These are phyloP conservation scores for Colletotrichum liriopes DNA, from an alignment of 2,329 filamentous ascomycete species.

Conservation along the genomic window DNA sequence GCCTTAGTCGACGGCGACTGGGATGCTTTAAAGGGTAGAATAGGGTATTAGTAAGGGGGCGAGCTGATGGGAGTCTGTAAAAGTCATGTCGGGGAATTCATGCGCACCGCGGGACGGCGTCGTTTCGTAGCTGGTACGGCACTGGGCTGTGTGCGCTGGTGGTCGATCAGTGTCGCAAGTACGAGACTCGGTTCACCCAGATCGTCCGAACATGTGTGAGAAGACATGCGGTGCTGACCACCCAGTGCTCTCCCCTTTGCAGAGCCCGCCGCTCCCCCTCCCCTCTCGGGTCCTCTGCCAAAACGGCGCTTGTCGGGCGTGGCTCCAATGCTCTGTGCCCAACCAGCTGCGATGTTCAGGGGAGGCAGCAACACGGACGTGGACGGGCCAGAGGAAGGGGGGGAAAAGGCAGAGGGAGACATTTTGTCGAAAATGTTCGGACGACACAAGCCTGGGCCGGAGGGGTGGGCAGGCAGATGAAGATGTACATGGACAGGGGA, in stretches of 20 bases:
- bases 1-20: conserved; percentile 10
- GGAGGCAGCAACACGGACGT: conserved; percentile 32
- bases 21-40: conserved; percentile 9
- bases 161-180: conserved; percentile 36
- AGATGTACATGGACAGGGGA: conserved; percentile 26
- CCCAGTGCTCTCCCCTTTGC: not conserved
- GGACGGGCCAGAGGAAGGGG: conserved; percentile 8
- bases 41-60: conserved; percentile 24
- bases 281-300: conserved; percentile 23
- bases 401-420: conserved; percentile 9
- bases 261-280: not conserved
- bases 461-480: conserved; percentile 18
- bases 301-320: conserved; percentile 26
- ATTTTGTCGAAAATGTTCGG: conserved; percentile 29
- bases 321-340: conserved; percentile 28
- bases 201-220: conserved; percentile 36
- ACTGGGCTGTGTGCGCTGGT: conserved; percentile 27
- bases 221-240: conserved; percentile 4
- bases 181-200: conserved; percentile 40
- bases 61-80: not conserved
- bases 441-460: conserved; percentile 19
- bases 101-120: conserved; percentile 27
- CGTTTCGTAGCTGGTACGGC: conserved; percentile 41
- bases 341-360: conserved; percentile 32
- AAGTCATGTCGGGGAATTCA: conserved; percentile 28